These are phyloP conservation scores for Coemansia sp. DNA, from an alignment of 192 early-diverging fungal genomes.

Conservation along the genomic window DNA sequence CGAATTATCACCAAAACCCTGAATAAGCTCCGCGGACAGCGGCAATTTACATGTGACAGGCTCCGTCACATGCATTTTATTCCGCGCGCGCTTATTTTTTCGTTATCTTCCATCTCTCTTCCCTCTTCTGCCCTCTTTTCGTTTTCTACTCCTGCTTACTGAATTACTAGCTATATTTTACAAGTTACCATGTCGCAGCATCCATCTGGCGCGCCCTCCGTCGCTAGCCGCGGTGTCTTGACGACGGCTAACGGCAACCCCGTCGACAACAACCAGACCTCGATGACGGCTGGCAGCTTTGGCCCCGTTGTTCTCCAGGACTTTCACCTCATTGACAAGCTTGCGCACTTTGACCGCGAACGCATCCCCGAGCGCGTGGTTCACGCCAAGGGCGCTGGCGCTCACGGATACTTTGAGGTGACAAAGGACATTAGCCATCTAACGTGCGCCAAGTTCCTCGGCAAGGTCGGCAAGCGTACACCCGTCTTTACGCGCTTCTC, in stretches of 20 bases:
- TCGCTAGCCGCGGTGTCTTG: conserved; percentile 43
- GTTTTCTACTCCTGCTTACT: too few relatives aligned
- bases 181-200: conserved; percentile 23
- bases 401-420: conserved; percentile 80
- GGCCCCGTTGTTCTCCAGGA: conserved; percentile 72
- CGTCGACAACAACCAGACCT: conserved; percentile 73
- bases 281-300: conserved; percentile 62
- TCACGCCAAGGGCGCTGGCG: conserved; percentile 81
- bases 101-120: conserved; percentile 1
- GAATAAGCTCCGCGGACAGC: too few relatives aligned
- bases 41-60: too few relatives aligned
- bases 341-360: conserved; percentile 82
- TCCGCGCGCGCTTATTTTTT: neutral
- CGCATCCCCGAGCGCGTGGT: conserved; percentile 85
- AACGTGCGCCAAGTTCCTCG: conserved; percentile 72
- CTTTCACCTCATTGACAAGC: conserved; percentile 74
- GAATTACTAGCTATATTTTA: neutral
- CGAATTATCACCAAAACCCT: too few relatives aligned
- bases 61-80: conserved; percentile 20
- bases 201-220: conserved; percentile 42
- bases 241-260: conserved; percentile 67
- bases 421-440: conserved; percentile 67
- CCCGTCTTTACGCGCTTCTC: conserved; percentile 80
- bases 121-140: neutral
- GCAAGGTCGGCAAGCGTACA: conserved; percentile 69